These are phyloP conservation scores for Eudorina sp. DNA, from an alignment of 139 green algal genomes.

Conservation along the genomic window DNA sequence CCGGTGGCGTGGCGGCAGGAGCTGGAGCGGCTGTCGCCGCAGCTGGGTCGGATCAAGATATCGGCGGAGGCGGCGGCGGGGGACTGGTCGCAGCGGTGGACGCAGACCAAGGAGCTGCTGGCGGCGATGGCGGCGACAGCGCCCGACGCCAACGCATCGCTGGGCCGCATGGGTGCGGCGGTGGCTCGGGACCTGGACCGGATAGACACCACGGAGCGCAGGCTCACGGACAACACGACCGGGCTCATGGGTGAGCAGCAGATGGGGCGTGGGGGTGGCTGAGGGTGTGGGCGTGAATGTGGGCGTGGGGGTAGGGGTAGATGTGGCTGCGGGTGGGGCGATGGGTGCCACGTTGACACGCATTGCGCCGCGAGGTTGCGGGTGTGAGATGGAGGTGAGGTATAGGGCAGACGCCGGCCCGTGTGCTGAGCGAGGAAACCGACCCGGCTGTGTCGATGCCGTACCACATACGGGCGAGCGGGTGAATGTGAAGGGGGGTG, in stretches of 20 bases:
- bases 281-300: not conserved
- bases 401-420: no score
- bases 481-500: no score
- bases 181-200: conserved; percentile 34
- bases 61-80: conserved; percentile 19
- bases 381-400: no score
- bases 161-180: not conserved
- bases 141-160: not conserved
- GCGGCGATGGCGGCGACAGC: conserved; percentile 2
- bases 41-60: conserved; percentile 53
- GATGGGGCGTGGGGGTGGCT: not conserved
- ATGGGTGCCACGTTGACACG: no score
- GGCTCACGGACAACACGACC: conserved; percentile 26
- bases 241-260: conserved; percentile 31
- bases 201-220: conserved; percentile 32
- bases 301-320: not conserved
- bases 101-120: conserved; percentile 42
- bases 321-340: no score
- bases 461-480: no score
- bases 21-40: conserved; percentile 57
- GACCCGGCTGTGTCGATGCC: no score
- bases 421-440: no score
- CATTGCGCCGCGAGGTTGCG: no score
- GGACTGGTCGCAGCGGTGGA: conserved; percentile 57
- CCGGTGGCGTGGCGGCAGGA: conserved; percentile 58